A percentile compares a stretch with the other conserved stretches of the same genome.
Conservation (phyloP, 2,329 filamentous ascomycete genomes). For the Pestalotiopsis sp. region DNA sequence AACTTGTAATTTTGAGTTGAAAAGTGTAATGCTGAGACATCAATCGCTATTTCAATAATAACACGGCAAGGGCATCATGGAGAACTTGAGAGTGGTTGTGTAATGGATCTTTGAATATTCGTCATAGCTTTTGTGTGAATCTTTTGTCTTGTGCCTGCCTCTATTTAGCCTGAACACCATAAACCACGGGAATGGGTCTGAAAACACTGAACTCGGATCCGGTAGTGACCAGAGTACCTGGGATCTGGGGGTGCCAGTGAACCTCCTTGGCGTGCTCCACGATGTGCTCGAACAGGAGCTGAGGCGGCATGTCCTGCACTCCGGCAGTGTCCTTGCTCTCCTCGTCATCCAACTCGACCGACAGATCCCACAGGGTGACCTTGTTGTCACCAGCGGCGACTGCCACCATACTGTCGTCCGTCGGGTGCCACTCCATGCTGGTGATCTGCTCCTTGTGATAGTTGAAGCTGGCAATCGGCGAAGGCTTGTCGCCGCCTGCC, state of each 20-base stretch:
- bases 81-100: neutral
- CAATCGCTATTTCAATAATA: too few relatives aligned
- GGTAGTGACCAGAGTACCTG: slow-evolving; percentile 84
- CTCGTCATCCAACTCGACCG: slow-evolving; percentile 95
- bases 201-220: slow-evolving; percentile 87
- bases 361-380: slow-evolving; percentile 93
- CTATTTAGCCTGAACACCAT: slow-evolving; percentile 31
- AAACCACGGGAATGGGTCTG: slow-evolving; percentile 78
- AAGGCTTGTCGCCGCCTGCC: slow-evolving; percentile 62
- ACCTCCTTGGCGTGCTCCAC: slow-evolving; percentile 93
- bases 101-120: neutral
- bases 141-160: neutral
- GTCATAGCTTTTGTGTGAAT: neutral
- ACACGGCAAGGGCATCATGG: too few relatives aligned
- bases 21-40: too few relatives aligned
- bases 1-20: too few relatives aligned
- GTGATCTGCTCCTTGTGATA: slow-evolving; percentile 98
- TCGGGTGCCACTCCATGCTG: slow-evolving; percentile 94
- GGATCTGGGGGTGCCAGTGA: slow-evolving; percentile 97
- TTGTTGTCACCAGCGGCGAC: slow-evolving; percentile 93
- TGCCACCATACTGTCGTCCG: slow-evolving; percentile 91
- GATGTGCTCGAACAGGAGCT: slow-evolving; percentile 95
- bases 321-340: slow-evolving; percentile 89
- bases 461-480: slow-evolving; percentile 86
- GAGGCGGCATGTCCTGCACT: slow-evolving; percentile 86